Base-by-base conservation (phyloP, 176 grass and related monocot genomes). In the Raddia distichophylla region DNA sequence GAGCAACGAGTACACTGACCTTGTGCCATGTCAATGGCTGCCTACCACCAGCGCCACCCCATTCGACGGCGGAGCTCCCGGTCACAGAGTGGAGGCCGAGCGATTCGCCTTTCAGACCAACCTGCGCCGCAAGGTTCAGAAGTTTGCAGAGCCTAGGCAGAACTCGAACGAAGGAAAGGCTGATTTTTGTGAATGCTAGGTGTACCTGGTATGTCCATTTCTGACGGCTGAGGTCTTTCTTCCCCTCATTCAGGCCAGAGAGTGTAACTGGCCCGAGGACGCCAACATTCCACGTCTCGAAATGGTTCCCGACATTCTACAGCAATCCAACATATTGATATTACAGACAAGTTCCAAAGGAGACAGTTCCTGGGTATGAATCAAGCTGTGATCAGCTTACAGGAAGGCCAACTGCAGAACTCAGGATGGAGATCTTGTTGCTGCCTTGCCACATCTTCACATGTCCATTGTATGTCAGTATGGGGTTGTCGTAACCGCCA, bases 11-110 rank as follows among this genome's bases (percentile, higher is more conserved):
- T 27, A 27, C 27, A 60, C 79, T 80, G 3, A 97, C 95, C 90
- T 95, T 95, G 86, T 93, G 93, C 95, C 95, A 98, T 5, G 95
- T 98, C 68, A 98, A 64, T n/a, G 92, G 90, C 83, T 89, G 86
- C 47, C 74, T 79, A 52, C 69, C 82, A 53, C 72, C 80, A 5
- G 84, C 69, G n/a, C 54, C 60, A 2, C 86, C 84, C 95, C 92
- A 98, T 48, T 95, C 84, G 2, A 98, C 95, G 8, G 90, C 69
- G 13, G 92, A 95, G 79, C 90, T 95, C 45, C 95, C 90, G 27
- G 88, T 73, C 10, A 87, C 62, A 1, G 86, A 85, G 76, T 93
- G 88, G 62, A 98, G 60, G 5, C 81, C 77, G 53, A 93, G 66
- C 11, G 82, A 83, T 60, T 98, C 95, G 2, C 95, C 95, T 80